Percentiles rank a stretch among this genome's conserved stretches.
These are phyloP conservation scores for Dioscorea cayenensis DNA, from an alignment of 116 monocot genomes.

Conservation along the genomic window DNA sequence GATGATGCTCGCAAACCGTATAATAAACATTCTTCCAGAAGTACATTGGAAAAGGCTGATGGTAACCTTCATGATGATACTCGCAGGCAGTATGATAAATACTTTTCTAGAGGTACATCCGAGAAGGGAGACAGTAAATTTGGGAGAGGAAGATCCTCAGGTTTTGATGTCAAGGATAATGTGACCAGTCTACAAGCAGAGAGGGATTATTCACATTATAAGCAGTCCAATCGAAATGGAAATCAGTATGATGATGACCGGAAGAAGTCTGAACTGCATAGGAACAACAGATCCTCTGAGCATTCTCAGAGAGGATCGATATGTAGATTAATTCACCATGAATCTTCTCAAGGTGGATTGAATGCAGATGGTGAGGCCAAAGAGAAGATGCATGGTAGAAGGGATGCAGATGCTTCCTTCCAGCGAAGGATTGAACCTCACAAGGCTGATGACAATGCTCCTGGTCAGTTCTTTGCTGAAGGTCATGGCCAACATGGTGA, in stretches of 20 bases:
- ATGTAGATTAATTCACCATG: slow-evolving; percentile 38
- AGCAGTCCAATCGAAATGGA: slow-evolving; percentile 8
- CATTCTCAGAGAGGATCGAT: slow-evolving; percentile 34
- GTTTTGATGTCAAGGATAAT: slow-evolving; percentile 10
- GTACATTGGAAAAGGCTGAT: not conserved
- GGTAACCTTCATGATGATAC: slow-evolving; percentile 1
- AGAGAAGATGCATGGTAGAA: slow-evolving; percentile 19
- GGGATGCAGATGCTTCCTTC: slow-evolving; percentile 17
- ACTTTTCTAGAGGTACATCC: not conserved
- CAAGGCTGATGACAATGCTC: slow-evolving; percentile 19
- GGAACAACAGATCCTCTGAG: slow-evolving; percentile 14
- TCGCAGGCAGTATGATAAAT: not conserved
- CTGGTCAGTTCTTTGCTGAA: slow-evolving; percentile 50
- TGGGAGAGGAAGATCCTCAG: slow-evolving; percentile 19
- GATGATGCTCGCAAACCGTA: too few species aligned
- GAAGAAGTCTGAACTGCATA: slow-evolving; percentile 16
- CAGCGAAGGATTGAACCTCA: slow-evolving; percentile 18
- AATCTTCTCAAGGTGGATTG: slow-evolving; percentile 25
- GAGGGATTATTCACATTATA: slow-evolving; percentile 24
- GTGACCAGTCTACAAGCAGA: slow-evolving; percentile 17
- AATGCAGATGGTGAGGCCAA: slow-evolving; percentile 17
- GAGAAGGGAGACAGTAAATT: slow-evolving; percentile 13
- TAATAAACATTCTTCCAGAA: too few species aligned
- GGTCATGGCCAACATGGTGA: slow-evolving; percentile 45
- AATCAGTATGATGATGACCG: slow-evolving; percentile 8